Evolutionary conservation across 2,329 filamentous ascomycete genomes (phyloP), one percentile per base, ranked within the genome.

Genomic region (Cladorrhinum sp.): DNA sequence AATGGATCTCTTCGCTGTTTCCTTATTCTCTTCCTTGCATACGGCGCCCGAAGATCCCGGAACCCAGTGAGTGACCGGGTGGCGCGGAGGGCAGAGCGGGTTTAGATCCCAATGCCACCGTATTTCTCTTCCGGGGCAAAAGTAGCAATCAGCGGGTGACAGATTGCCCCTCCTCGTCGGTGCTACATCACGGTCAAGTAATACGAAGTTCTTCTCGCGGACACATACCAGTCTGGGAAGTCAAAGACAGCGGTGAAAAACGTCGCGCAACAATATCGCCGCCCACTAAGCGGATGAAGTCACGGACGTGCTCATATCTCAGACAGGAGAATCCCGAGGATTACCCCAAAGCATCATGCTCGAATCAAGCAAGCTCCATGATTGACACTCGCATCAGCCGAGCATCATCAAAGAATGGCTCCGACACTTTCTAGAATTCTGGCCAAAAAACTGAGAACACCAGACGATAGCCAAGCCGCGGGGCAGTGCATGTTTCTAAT

Each of bases 1-100:
- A 27, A 29, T 23, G 20, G 49, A 18, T 58, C 49, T 41, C 3
- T 13, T 48, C 6, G 29, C 6, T n/a, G 25, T 53, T 55, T 61
- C 56, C 57, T 20, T 57, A 57, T 64, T 61, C 45, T 57, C 51
- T 51, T 53, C 50, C 22, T 50, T 59, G 49, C 62, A 58, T 59
- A 57, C 62, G 59, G 59, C 36, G 50, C 13, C 23, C 8, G 23
- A 25, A 57, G 38, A 57, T 60, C 54, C 59, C 62, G 62, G 50
- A 51, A 45, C 38, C 38, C 53, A 45, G 48, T 53, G 51, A 58
- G 50, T 38, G 29, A 41, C 51, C 22, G 23, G 22, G 50, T 54
- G 57, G 56, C 50, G 49, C 32, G 50, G 49, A 52, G 48, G 49
- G 41, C 29, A 2, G 3, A 38, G 25, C 24, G 38, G 9, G 41